phyloP scores from a whole-genome alignment of 257 asterid species.

The Gentiana macrophylla region DNA sequence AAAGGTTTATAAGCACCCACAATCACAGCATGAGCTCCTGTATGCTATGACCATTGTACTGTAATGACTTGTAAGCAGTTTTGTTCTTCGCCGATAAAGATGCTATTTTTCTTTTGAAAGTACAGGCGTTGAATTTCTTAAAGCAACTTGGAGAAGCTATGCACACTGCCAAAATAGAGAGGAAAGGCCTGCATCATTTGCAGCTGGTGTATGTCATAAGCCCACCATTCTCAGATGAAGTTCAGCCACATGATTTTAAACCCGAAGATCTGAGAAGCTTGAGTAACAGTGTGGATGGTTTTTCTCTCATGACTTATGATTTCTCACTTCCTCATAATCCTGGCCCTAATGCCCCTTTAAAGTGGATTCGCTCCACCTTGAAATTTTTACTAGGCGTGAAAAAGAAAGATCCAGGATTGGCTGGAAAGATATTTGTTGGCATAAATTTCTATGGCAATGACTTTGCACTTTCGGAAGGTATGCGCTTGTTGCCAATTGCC shows the following conservation, averaged over 20 bases:
- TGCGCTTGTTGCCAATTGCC: background rate
- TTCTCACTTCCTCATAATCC: conserved; percentile 93
- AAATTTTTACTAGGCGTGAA: conserved; percentile 43
- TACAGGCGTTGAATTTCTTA: conserved; percentile 68
- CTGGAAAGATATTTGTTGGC: conserved; percentile 61
- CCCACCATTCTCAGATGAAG: conserved; percentile 63
- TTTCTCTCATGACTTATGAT: conserved; percentile 95
- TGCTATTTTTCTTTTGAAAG: conserved; percentile 11
- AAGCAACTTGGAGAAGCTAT: conserved; percentile 80
- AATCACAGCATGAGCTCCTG: too few species aligned
- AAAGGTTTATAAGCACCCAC: background rate
- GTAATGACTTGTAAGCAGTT: too few species aligned
- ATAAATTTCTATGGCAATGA: conserved; percentile 88
- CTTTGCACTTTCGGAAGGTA: conserved; percentile 76
- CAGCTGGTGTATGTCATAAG: conserved; percentile 78
- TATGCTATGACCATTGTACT: too few species aligned
- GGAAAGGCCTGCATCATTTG: conserved; percentile 26
- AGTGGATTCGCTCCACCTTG: conserved; percentile 68
- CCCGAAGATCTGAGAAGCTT: conserved; percentile 61
- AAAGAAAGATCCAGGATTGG: conserved; percentile 22
- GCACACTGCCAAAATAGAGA: conserved; percentile 43
- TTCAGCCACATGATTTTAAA: conserved; percentile 72
- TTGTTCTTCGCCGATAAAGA: background rate
- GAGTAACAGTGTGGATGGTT: conserved; percentile 64
- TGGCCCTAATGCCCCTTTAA: conserved; percentile 93